A percentile compares a stretch with the other conserved stretches of the same genome.
Evolutionary conservation across 2,329 filamentous ascomycete species (phyloP).

Genomic region (Neurospora crassa): DNA sequence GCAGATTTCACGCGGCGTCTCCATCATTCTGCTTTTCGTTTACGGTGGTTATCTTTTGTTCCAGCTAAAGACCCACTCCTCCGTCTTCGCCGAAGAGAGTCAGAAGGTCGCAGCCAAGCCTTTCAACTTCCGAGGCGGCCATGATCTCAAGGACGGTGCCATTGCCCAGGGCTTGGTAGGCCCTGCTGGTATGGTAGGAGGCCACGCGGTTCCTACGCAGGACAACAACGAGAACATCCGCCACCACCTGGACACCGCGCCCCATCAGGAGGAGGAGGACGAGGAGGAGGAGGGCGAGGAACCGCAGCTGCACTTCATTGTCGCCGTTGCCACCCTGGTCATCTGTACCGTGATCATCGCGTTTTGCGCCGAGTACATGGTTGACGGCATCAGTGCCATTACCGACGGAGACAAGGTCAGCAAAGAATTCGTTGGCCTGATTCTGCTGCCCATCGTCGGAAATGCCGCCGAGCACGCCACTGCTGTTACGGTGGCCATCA

Average conservation of each 20-base stretch:
- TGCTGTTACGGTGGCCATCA: constrained; percentile 67
- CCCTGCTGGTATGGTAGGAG: constrained; percentile 28
- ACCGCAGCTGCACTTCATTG: constrained; percentile 62
- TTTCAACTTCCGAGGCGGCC: constrained; percentile 25
- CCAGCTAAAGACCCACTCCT: constrained; percentile 77
- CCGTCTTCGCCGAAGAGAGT: constrained; percentile 70
- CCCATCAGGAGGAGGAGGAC: constrained; percentile 34
- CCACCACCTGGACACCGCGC: constrained; percentile 32
- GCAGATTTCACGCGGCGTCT: constrained; percentile 59
- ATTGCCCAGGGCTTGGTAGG: constrained; percentile 31
- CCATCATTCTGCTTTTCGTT: constrained; percentile 73
- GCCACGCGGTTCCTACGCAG: constrained; percentile 22
- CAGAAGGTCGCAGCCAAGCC: constrained; percentile 62
- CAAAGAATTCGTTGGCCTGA: constrained; percentile 69
- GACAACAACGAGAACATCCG: constrained; percentile 34
- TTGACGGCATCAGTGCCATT: constrained; percentile 62
- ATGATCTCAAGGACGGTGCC: constrained; percentile 23
- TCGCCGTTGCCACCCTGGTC: constrained; percentile 62
- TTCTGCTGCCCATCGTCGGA: constrained; percentile 73
- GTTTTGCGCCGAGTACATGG: constrained; percentile 72
- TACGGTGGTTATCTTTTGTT: constrained; percentile 82
- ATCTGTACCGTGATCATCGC: constrained; percentile 72
- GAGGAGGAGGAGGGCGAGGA: constrained; percentile 61
- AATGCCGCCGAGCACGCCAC: constrained; percentile 78
- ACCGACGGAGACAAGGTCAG: constrained; percentile 50